Percentiles rank a stretch among this genome's conserved stretches.
These are phyloP conservation scores for Vanderwaltozyma polyspora DNA, from an alignment of 805 yeast species.

Conservation along the genomic window DNA sequence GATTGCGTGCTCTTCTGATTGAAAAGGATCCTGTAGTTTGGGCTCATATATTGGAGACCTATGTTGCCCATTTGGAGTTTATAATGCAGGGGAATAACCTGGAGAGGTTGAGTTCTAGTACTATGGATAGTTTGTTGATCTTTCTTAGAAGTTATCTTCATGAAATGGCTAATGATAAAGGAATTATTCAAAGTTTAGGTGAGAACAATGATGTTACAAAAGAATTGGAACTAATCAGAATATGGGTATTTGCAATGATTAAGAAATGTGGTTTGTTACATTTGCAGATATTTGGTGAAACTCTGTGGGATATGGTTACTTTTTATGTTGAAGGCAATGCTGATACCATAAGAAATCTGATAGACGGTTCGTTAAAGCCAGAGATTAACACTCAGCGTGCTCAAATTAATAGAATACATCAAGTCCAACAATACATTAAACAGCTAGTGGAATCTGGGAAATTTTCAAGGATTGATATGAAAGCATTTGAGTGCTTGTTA, in stretches of 20 bases:
- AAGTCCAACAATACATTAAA: constrained; percentile 44
- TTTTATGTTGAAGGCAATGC: constrained; percentile 39
- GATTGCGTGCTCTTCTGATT: constrained; percentile 60
- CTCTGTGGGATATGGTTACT: constrained; percentile 53
- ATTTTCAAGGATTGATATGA: constrained; percentile 36
- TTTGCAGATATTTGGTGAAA: constrained; percentile 46
- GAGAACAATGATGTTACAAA: constrained; percentile 55
- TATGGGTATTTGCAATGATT: constrained; percentile 40
- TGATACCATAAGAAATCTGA: constrained; percentile 36
- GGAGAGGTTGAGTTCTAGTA: constrained; percentile 36
- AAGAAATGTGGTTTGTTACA: constrained; percentile 43
- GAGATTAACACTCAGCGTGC: constrained; percentile 21
- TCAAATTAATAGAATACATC: constrained; percentile 25
- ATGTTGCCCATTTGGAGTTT: constrained; percentile 41
- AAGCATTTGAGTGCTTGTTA: constrained; percentile 34
- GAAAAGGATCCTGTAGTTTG: constrained; percentile 80
- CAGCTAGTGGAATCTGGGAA: constrained; percentile 36
- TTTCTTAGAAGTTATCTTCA: constrained; percentile 47
- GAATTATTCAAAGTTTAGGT: constrained; percentile 56
- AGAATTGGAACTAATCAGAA: constrained; percentile 39
- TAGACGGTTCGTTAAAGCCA: constrained; percentile 38
- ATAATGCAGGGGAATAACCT: constrained; percentile 31
- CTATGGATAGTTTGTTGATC: constrained; percentile 45
- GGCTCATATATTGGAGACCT: constrained; percentile 60
- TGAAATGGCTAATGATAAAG: constrained; percentile 53